phyloP scores from a whole-genome alignment of 1,284 basidiomycete genomes.

The Pseudozyma sp. region DNA sequence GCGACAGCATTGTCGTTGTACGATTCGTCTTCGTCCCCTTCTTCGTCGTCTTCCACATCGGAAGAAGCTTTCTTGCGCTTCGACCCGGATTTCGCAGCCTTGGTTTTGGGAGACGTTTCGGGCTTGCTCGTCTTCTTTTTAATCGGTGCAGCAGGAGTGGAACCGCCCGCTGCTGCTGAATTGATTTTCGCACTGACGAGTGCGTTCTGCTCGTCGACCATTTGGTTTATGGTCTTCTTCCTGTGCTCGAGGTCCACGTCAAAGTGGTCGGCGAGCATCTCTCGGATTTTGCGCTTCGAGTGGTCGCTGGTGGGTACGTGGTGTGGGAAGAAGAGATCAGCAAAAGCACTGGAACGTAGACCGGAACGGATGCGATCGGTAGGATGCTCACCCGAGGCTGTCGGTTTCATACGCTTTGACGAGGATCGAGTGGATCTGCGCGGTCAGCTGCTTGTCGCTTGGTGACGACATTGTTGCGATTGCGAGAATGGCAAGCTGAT shows the following conservation, averaged over 20 bases:
- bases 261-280: conserved; percentile 27
- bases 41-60: conserved; percentile 4
- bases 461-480: conserved; percentile 22
- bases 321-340: background rate
- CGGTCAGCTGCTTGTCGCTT: conserved; percentile 21
- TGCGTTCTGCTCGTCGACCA: conserved; percentile 13
- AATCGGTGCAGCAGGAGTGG: conserved; percentile 6
- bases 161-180: conserved; percentile 3
- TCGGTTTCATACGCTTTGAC: conserved; percentile 13
- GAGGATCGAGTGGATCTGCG: conserved; percentile 25
- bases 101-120: background rate
- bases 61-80: conserved; percentile 15
- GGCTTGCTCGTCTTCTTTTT: background rate
- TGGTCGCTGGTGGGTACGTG: conserved; percentile 12
- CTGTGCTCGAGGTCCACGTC: conserved; percentile 26
- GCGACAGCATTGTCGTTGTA: background rate
- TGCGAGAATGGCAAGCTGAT: no score
- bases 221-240: conserved; percentile 29
- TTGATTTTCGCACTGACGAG: conserved; percentile 1
- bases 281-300: conserved; percentile 25
- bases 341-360: no score
- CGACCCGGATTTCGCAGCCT: conserved; percentile 1
- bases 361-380: no score
- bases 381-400: conserved; percentile 20
- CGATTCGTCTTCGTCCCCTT: conserved; percentile 1